phyloP scores from a whole-genome alignment of 2,329 filamentous ascomycete species.

The Davidsoniella virescens region DNA sequence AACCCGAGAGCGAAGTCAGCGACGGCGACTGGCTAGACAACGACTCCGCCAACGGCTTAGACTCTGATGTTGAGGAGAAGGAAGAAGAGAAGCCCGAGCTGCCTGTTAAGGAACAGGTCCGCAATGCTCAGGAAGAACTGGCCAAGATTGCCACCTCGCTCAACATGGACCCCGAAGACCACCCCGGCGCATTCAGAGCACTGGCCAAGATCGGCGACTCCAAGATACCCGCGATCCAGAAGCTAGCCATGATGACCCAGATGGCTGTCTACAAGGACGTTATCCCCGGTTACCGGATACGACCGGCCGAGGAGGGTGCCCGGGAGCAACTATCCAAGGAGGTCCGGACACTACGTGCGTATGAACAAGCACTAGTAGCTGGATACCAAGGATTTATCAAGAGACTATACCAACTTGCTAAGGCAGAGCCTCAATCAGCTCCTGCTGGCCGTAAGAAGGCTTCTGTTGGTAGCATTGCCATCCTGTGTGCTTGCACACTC shows the following conservation, averaged over 20 bases:
- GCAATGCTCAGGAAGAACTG: slow-evolving; percentile 80
- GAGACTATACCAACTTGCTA: slow-evolving; percentile 52
- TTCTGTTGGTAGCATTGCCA: slow-evolving; percentile 55
- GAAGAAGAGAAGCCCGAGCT: slow-evolving; percentile 42
- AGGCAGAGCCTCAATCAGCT: slow-evolving; percentile 28
- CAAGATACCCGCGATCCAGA: slow-evolving; percentile 57
- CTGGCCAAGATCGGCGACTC: slow-evolving; percentile 59
- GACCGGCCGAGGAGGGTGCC: slow-evolving; percentile 57
- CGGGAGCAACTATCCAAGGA: slow-evolving; percentile 81
- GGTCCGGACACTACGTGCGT: slow-evolving; percentile 63
- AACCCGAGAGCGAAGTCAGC: slow-evolving; percentile 26
- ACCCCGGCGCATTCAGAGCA: slow-evolving; percentile 62
- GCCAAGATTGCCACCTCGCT: slow-evolving; percentile 65
- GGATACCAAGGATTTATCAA: slow-evolving; percentile 78
- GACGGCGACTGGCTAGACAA: slow-evolving; percentile 47
- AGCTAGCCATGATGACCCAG: slow-evolving; percentile 73
- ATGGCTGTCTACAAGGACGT: slow-evolving; percentile 86
- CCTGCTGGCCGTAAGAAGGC: slow-evolving; percentile 17
- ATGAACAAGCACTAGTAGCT: slow-evolving; percentile 72
- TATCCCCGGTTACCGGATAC: slow-evolving; percentile 90
- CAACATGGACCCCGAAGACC: slow-evolving; percentile 87
- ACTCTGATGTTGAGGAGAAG: slow-evolving; percentile 34
- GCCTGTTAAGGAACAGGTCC: slow-evolving; percentile 61
- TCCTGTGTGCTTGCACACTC: slow-evolving; percentile 71
- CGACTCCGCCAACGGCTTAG: slow-evolving; percentile 33